These are phyloP conservation scores for Colletotrichum eremochloae DNA, from an alignment of 2,329 filamentous ascomycete species.

Conservation along the genomic window DNA sequence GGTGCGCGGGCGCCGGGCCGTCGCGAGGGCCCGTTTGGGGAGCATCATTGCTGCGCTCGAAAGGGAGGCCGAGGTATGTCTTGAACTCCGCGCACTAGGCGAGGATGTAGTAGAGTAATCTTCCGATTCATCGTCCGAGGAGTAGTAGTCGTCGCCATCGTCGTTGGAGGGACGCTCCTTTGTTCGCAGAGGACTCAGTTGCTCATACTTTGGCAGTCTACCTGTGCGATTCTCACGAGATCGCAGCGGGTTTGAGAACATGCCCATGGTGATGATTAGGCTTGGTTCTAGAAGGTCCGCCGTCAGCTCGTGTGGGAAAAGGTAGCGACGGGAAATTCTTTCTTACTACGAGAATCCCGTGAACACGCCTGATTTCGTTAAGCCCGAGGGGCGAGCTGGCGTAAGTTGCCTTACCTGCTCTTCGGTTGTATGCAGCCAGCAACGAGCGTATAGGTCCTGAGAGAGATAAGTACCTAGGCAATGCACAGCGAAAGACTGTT, in stretches of 20 bases:
- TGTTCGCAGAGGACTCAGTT: conserved; percentile 47
- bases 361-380: conserved; percentile 8
- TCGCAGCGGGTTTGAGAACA: conserved; percentile 62
- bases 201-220: conserved; percentile 66
- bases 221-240: conserved; percentile 58
- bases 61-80: conserved; percentile 62
- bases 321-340: neutral
- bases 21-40: conserved; percentile 53
- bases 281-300: conserved; percentile 29
- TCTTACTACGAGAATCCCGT: conserved; percentile 24
- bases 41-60: conserved; percentile 60
- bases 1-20: conserved; percentile 51
- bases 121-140: conserved; percentile 61
- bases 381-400: conserved; percentile 16
- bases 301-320: conserved; percentile 10
- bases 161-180: conserved; percentile 68
- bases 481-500: conserved; percentile 17
- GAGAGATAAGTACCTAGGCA: conserved; percentile 8
- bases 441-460: conserved; percentile 8
- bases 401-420: conserved; percentile 11
- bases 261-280: conserved; percentile 58
- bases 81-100: conserved; percentile 67
- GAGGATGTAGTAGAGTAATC: conserved; percentile 57
- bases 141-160: conserved; percentile 61
- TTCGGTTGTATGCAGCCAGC: neutral